phyloP scores from a whole-genome alignment of 176 grass and related monocot genomes.

The Microstegium vimineum region DNA sequence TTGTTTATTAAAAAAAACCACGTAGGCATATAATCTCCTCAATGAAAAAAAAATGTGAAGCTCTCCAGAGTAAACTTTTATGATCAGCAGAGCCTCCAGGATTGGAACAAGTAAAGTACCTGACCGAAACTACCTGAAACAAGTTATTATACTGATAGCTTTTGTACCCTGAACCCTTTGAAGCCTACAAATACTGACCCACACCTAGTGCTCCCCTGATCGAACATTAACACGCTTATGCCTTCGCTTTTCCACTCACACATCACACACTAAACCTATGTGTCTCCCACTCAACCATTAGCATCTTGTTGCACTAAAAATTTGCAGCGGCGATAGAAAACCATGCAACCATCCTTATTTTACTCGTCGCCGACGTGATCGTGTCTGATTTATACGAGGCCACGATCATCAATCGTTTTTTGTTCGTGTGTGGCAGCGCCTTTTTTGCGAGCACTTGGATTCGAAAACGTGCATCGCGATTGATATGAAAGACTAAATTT shows the following conservation, averaged over 20 bases:
- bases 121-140: constrained; percentile 37
- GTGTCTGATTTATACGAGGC: constrained; percentile 49
- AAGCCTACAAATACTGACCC: constrained; percentile 74
- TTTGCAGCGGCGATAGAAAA: constrained; percentile 17
- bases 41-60: background rate
- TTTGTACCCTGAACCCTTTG: constrained; percentile 59
- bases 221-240: constrained; percentile 54
- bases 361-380: constrained; percentile 49
- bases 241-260: constrained; percentile 45
- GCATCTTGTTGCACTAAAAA: constrained; percentile 1
- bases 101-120: constrained; percentile 43
- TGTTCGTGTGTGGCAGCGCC: constrained; percentile 3
- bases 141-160: constrained; percentile 37
- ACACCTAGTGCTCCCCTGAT: constrained; percentile 68
- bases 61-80: background rate
- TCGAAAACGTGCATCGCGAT: constrained; percentile 59
- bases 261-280: constrained; percentile 43
- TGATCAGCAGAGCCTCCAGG: constrained; percentile 24
- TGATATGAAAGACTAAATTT: background rate
- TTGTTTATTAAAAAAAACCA: background rate
- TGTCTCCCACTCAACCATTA: constrained; percentile 72
- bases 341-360: constrained; percentile 30
- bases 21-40: background rate
- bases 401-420: constrained; percentile 14
- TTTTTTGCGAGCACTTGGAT: constrained; percentile 53